Conservation (phyloP, 495 filamentous ascomycete genomes). For the Tetracladium setigerum region DNA sequence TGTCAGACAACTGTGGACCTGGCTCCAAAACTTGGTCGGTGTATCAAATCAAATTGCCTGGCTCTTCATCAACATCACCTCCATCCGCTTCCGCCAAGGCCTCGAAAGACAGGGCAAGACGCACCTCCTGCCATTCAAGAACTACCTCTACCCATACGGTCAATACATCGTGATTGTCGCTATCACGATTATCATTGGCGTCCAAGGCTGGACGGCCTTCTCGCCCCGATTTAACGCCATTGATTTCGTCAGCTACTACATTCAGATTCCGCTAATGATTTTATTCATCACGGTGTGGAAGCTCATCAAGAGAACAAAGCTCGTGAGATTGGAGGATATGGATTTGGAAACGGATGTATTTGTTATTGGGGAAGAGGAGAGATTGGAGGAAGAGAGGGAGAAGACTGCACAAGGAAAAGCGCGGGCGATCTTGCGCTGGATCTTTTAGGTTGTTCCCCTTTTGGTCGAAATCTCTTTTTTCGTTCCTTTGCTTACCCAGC, state of each 20-base stretch:
- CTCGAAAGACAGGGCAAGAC: slow-evolving; percentile 45
- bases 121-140: slow-evolving; percentile 52
- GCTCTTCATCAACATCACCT: slow-evolving; percentile 51
- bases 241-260: slow-evolving; percentile 43
- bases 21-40: slow-evolving; percentile 41
- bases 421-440: slow-evolving; percentile 19
- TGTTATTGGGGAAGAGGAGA: slow-evolving; percentile 18
- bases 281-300: slow-evolving; percentile 49
- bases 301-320: slow-evolving; percentile 40
- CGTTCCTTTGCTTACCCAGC: no score
- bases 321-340: slow-evolving; percentile 45
- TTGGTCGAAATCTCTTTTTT: no score
- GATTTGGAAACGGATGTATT: slow-evolving; percentile 48
- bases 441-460: slow-evolving; percentile 14
- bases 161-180: slow-evolving; percentile 43
- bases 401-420: slow-evolving; percentile 13
- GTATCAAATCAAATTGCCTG: slow-evolving; percentile 58
- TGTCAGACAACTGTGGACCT: slow-evolving; percentile 12
- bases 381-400: slow-evolving; percentile 14
- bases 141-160: slow-evolving; percentile 53
- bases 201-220: slow-evolving; percentile 54
- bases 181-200: slow-evolving; percentile 47
- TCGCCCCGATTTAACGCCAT: slow-evolving; percentile 41
- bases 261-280: slow-evolving; percentile 47
- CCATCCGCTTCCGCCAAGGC: slow-evolving; percentile 49